phyloP scores from a whole-genome alignment of 345 rosid genomes.

The Ceriops tagal region DNA sequence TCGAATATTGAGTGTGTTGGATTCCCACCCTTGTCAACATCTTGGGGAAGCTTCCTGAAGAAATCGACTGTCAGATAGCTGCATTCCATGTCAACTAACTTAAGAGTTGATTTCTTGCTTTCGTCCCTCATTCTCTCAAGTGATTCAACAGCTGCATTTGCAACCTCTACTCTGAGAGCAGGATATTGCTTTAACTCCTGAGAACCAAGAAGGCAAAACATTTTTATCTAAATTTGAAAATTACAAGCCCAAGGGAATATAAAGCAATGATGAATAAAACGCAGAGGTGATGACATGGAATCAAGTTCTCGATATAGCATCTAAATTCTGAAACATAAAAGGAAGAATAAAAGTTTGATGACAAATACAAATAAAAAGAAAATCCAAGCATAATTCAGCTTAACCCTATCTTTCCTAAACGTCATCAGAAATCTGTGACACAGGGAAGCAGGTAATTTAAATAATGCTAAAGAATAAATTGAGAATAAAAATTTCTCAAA shows the following conservation, averaged over 20 bases:
- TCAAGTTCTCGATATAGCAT: too few species aligned
- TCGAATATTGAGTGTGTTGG: constrained; percentile 94
- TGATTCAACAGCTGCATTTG: constrained; percentile 86
- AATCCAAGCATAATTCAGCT: background rate
- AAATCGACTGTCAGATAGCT: constrained; percentile 93
- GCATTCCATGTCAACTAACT: constrained; percentile 94
- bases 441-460: too few species aligned
- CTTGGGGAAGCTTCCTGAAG: constrained; percentile 98
- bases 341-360: too few species aligned
- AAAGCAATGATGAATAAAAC: too few species aligned
- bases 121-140: constrained; percentile 86
- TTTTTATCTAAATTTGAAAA: constrained; percentile 5
- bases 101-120: constrained; percentile 88
- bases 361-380: background rate
- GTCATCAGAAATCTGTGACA: too few species aligned
- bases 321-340: too few species aligned
- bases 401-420: too few species aligned
- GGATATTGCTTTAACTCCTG: constrained; percentile 99
- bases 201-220: constrained; percentile 17
- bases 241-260: too few species aligned
- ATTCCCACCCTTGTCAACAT: constrained; percentile 96
- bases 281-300: too few species aligned
- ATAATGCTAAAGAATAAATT: too few species aligned
- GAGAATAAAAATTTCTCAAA: too few species aligned
- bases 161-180: constrained; percentile 84